Percentiles rank a stretch among this genome's conserved stretches.
Conservation (phyloP, 371 early-diverging fungal genomes). For the Lichtheimia hyalospora region DNA sequence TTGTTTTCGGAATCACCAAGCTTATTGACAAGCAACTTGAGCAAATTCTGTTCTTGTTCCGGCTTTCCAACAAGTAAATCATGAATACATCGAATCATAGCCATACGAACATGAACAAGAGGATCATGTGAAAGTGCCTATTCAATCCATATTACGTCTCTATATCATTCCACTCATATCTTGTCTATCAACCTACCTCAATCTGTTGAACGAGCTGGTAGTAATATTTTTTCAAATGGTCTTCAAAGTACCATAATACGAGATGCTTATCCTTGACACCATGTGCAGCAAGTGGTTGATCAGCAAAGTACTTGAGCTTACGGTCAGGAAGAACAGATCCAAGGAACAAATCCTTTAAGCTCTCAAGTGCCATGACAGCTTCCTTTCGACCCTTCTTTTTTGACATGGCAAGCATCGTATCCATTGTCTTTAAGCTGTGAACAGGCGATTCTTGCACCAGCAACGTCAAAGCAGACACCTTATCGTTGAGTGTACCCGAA, state of each 20-base stretch:
- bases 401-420: conserved; percentile 84
- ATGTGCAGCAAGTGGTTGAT: conserved; percentile 71
- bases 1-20: conserved; percentile 91
- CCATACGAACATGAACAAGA: conserved; percentile 77
- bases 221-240: conserved; percentile 85
- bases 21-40: conserved; percentile 91
- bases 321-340: conserved; percentile 76
- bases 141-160: neutral
- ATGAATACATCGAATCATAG: conserved; percentile 70
- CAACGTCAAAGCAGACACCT: conserved; percentile 90
- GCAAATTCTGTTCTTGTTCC: conserved; percentile 94
- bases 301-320: conserved; percentile 87
- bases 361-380: conserved; percentile 80
- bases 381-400: conserved; percentile 89
- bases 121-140: conserved; percentile 83
- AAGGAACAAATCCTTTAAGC: conserved; percentile 89
- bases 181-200: conserved; percentile 50
- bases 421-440: conserved; percentile 77
- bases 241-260: conserved; percentile 91
- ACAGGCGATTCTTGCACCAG: conserved; percentile 90
- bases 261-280: conserved; percentile 71
- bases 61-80: conserved; percentile 85
- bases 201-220: conserved; percentile 84
- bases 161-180: neutral
- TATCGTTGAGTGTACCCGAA: conserved; percentile 92